These are phyloP conservation scores for Immersiella caudata DNA, from an alignment of 495 filamentous ascomycete genomes.

Conservation along the genomic window DNA sequence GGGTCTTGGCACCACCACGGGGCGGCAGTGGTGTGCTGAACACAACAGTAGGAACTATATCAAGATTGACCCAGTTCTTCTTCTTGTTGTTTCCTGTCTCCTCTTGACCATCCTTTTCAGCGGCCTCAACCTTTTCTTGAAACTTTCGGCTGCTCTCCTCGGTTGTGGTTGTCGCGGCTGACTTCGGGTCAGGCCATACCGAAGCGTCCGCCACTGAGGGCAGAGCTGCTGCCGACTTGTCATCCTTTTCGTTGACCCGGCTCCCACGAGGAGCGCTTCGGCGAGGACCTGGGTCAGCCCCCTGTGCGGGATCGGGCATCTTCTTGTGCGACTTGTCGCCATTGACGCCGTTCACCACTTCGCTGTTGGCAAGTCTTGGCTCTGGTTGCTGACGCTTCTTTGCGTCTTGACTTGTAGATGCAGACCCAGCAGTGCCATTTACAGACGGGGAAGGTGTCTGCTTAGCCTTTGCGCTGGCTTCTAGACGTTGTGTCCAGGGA, in stretches of 20 bases:
- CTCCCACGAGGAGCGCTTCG: slow-evolving; percentile 51
- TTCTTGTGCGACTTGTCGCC: slow-evolving; percentile 56
- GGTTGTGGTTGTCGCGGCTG: slow-evolving; percentile 61
- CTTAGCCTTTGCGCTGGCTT: slow-evolving; percentile 67
- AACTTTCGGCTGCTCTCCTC: slow-evolving; percentile 48
- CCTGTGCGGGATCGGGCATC: slow-evolving; percentile 52
- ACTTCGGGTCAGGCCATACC: slow-evolving; percentile 90
- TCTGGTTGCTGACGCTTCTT: slow-evolving; percentile 28
- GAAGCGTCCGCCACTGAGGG: slow-evolving; percentile 67
- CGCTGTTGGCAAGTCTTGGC: slow-evolving; percentile 23
- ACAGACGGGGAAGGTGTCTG: slow-evolving; percentile 35
- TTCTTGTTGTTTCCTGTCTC: slow-evolving; percentile 63
- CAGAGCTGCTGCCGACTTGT: slow-evolving; percentile 41
- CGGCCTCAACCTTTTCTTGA: slow-evolving; percentile 59
- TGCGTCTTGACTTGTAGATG: slow-evolving; percentile 24
- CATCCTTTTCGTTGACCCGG: slow-evolving; percentile 54
- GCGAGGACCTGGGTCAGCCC: slow-evolving; percentile 44
- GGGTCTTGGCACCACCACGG: slow-evolving; percentile 62
- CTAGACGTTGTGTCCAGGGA: slow-evolving; percentile 76
- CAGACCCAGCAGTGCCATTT: background rate
- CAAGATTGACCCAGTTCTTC: slow-evolving; percentile 72
- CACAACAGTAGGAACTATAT: slow-evolving; percentile 74
- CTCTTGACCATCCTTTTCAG: slow-evolving; percentile 69
- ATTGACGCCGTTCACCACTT: slow-evolving; percentile 27
- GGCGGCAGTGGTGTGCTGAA: slow-evolving; percentile 78